Conservation (phyloP, 1,284 basidiomycete genomes). For the Ustilago sp. region DNA sequence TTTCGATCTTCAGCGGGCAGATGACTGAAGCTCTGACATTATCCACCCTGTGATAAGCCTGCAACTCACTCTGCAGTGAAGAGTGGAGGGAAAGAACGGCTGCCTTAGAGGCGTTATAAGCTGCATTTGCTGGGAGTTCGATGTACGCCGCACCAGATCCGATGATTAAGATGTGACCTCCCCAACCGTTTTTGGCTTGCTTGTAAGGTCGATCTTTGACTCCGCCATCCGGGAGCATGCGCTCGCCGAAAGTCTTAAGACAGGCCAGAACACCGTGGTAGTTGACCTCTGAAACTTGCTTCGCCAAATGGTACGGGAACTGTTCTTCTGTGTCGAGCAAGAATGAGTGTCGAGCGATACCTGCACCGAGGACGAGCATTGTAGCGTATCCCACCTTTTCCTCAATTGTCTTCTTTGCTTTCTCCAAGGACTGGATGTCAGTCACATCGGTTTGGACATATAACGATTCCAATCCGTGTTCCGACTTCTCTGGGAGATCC, state of each 20-base stretch:
- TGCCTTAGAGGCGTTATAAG: conserved; percentile 57
- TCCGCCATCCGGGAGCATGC: conserved; percentile 54
- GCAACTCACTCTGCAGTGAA: conserved; percentile 47
- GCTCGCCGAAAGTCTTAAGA: conserved; percentile 58
- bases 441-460: conserved; percentile 57
- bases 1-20: conserved; percentile 59
- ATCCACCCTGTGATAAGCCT: conserved; percentile 54
- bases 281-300: conserved; percentile 54
- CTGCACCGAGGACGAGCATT: conserved; percentile 55
- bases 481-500: conserved; percentile 47
- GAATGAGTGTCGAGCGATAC: conserved; percentile 50
- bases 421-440: conserved; percentile 47
- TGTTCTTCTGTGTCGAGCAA: conserved; percentile 55
- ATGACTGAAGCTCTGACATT: conserved; percentile 52
- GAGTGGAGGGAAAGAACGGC: conserved; percentile 50
- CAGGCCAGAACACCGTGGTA: conserved; percentile 48
- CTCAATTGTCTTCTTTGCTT: conserved; percentile 42
- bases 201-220: conserved; percentile 40
- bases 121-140: conserved; percentile 51
- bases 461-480: conserved; percentile 47
- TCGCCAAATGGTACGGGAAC: conserved; percentile 40
- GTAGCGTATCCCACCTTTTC: conserved; percentile 50
- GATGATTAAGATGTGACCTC: conserved; percentile 59
- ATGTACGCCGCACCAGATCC: conserved; percentile 52
- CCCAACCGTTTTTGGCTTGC: conserved; percentile 51